These are phyloP conservation scores for Quercus phellos DNA, from an alignment of 331 rosid species.

Conservation along the genomic window DNA sequence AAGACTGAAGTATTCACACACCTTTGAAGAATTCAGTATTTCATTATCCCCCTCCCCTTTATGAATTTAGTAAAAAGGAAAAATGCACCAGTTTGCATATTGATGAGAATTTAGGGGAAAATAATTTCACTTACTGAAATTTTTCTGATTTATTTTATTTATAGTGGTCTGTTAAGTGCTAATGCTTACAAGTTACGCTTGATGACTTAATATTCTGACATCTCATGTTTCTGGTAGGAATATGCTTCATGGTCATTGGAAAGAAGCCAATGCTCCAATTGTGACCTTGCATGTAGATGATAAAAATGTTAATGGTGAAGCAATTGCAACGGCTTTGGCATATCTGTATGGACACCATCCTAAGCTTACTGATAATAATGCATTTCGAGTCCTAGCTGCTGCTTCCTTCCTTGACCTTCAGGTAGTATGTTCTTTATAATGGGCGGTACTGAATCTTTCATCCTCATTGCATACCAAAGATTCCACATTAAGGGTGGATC, in stretches of 20 bases:
- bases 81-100: not conserved
- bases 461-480: not conserved
- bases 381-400: slow-evolving; percentile 93
- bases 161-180: not conserved
- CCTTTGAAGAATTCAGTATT: not conserved
- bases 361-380: slow-evolving; percentile 79
- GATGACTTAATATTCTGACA: not conserved
- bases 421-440: slow-evolving; percentile 36
- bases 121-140: not conserved
- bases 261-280: slow-evolving; percentile 84
- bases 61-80: not conserved
- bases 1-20: too few species aligned
- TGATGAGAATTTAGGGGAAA: not conserved
- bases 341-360: slow-evolving; percentile 94
- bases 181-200: not conserved
- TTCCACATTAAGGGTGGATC: not conserved
- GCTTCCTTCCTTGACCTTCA: slow-evolving; percentile 99
- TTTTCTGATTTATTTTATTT: not conserved
- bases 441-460: not conserved
- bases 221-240: slow-evolving; percentile 47
- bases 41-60: not conserved
- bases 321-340: slow-evolving; percentile 83
- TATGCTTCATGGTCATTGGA: slow-evolving; percentile 99
- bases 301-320: slow-evolving; percentile 80
- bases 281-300: slow-evolving; percentile 77